These are phyloP conservation scores for Casuarina cunninghamiana DNA, from an alignment of 306 rosid species.

Conservation along the genomic window DNA sequence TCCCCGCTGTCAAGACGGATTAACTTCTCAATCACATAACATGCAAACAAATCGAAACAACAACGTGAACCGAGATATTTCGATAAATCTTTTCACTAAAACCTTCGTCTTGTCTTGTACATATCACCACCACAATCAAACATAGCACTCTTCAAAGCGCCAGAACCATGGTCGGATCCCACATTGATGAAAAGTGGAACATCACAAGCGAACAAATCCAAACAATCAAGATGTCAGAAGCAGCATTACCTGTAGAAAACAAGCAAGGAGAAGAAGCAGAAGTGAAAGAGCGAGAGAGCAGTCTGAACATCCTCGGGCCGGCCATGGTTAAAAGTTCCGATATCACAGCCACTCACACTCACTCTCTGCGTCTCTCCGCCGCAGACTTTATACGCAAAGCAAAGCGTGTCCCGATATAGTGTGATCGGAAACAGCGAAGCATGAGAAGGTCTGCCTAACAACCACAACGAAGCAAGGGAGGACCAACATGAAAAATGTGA, in stretches of 20 bases:
- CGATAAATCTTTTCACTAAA: too few species aligned
- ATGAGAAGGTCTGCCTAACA: neutral
- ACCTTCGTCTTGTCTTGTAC: too few species aligned
- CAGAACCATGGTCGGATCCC: too few species aligned
- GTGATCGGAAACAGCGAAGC: neutral
- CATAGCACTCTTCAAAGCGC: too few species aligned
- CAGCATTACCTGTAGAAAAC: slow-evolving; percentile 43
- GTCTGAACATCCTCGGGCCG: slow-evolving; percentile 43
- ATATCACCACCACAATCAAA: too few species aligned
- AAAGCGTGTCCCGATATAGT: too few species aligned
- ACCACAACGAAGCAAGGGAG: neutral
- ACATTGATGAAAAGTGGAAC: neutral
- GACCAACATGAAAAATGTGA: too few species aligned
- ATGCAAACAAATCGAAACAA: neutral
- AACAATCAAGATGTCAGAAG: neutral
- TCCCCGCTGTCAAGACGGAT: neutral
- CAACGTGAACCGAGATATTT: too few species aligned
- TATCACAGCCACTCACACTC: neutral
- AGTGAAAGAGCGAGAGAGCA: slow-evolving; percentile 55
- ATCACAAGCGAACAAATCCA: neutral
- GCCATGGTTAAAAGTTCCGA: slow-evolving; percentile 44
- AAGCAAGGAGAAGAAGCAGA: slow-evolving; percentile 43
- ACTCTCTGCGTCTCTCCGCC: neutral
- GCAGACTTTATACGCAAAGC: too few species aligned
- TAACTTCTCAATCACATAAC: neutral